phyloP scores from a whole-genome alignment of 2,329 filamentous ascomycete species.

The Diaporthe citri region DNA sequence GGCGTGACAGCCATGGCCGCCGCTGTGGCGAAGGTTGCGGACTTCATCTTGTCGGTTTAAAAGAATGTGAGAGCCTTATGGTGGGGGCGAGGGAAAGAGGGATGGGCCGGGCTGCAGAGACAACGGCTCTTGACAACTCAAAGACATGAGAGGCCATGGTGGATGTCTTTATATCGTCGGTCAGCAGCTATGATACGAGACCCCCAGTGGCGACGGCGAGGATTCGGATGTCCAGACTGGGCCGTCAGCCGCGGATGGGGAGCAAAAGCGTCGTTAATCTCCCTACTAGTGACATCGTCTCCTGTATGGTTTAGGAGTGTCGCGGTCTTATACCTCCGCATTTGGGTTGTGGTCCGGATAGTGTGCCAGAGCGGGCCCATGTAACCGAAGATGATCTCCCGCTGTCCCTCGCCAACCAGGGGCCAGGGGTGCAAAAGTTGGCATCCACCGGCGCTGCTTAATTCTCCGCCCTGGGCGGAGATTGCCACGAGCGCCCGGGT shows the following conservation, averaged over 20 bases:
- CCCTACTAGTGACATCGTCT: slow-evolving; percentile 25
- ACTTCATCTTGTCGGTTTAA: slow-evolving; percentile 4
- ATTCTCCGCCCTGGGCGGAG: slow-evolving; percentile 22
- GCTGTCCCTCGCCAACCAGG: background rate
- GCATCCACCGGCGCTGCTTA: slow-evolving; percentile 17
- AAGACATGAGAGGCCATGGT: background rate
- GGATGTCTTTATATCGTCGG: slow-evolving; percentile 8
- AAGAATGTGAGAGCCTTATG: slow-evolving; percentile 15
- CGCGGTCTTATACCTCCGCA: slow-evolving; percentile 9
- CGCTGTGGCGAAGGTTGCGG: background rate
- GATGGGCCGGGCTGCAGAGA: slow-evolving; percentile 10
- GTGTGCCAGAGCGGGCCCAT: slow-evolving; percentile 19
- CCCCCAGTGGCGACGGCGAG: slow-evolving; percentile 17
- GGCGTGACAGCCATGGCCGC: slow-evolving; percentile 8
- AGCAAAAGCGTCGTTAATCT: slow-evolving; percentile 20
- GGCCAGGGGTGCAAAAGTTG: slow-evolving; percentile 13
- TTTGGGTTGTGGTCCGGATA: slow-evolving; percentile 17
- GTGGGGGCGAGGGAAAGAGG: background rate
- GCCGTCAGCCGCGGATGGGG: slow-evolving; percentile 1
- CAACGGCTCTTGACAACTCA: background rate
- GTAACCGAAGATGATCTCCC: slow-evolving; percentile 27
- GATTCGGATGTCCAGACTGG: background rate
- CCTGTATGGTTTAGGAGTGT: slow-evolving; percentile 27
- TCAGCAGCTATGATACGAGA: background rate
- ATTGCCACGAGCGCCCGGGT: background rate